Conservation (phyloP, 257 asterid species). For the Nicotiana undulata region DNA sequence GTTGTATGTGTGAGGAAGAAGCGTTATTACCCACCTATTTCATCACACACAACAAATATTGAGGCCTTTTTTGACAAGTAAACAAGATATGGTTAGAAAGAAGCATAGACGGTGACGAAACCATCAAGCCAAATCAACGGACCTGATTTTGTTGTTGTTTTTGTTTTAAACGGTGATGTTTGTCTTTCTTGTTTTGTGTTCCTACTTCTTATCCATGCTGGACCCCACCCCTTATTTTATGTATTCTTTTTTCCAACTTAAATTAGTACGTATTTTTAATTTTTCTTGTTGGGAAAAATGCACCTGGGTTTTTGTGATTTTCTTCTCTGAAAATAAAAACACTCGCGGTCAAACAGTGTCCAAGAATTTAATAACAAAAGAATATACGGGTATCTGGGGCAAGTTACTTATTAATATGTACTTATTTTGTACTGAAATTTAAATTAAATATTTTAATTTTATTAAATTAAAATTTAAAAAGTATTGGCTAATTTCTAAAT, state of each 20-base stretch:
- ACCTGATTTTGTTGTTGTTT: slow-evolving; percentile 15
- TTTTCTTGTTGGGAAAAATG: background rate
- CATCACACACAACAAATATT: background rate
- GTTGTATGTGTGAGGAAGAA: background rate
- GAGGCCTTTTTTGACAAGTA: background rate
- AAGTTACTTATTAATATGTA: too few relatives aligned
- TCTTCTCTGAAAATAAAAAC: background rate
- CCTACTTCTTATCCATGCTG: background rate
- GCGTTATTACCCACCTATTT: background rate
- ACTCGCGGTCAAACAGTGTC: background rate
- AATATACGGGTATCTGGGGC: background rate
- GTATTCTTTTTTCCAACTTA: background rate
- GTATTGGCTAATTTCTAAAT: too few relatives aligned
- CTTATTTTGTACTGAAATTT: too few relatives aligned
- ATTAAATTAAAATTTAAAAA: too few relatives aligned
- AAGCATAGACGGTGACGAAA: slow-evolving; percentile 14
- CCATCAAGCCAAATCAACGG: slow-evolving; percentile 23
- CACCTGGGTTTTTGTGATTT: background rate
- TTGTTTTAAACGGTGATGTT: background rate
- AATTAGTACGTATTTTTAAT: too few relatives aligned
- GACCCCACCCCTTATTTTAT: background rate
- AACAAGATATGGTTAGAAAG: background rate
- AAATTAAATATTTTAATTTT: too few relatives aligned
- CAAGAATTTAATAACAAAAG: background rate
- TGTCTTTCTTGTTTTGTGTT: background rate